A percentile compares a stretch with the other conserved stretches of the same genome.
Conservation (phyloP, 169 alveolate species). For the Eimeria mitis region DNA sequence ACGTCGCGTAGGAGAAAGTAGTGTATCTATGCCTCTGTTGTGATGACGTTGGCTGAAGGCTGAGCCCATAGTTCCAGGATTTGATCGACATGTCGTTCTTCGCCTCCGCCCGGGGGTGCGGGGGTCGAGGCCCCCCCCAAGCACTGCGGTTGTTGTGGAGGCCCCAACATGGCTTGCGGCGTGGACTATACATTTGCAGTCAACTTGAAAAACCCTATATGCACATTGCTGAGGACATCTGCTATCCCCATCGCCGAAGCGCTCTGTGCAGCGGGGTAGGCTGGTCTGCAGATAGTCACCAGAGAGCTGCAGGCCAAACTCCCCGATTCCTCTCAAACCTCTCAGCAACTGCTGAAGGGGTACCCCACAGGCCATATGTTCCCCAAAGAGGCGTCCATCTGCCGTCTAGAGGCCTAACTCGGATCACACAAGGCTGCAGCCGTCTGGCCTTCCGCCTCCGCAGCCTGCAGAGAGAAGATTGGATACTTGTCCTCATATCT, state of each 20-base stretch:
- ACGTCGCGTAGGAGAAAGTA: not conserved
- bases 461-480: conserved; percentile 30
- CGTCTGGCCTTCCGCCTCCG: conserved; percentile 14
- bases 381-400: not conserved
- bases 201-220: not conserved
- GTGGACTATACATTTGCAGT: not conserved
- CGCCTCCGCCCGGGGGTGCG: not conserved
- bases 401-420: not conserved
- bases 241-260: not conserved
- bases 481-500: conserved; percentile 44
- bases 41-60: not conserved
- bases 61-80: not conserved
- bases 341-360: not conserved
- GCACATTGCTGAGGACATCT: not conserved
- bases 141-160: not conserved
- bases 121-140: conserved; percentile 14
- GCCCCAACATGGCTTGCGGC: not conserved
- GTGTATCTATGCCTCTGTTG: not conserved
- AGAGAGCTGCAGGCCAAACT: not conserved
- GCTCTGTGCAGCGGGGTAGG: not conserved
- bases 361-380: not conserved
- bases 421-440: not conserved
- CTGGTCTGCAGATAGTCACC: not conserved
- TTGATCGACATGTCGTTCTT: not conserved
- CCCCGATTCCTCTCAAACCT: not conserved